Conservation (phyloP, 2,329 filamentous ascomycete genomes). For the Bipolaris cookei region DNA sequence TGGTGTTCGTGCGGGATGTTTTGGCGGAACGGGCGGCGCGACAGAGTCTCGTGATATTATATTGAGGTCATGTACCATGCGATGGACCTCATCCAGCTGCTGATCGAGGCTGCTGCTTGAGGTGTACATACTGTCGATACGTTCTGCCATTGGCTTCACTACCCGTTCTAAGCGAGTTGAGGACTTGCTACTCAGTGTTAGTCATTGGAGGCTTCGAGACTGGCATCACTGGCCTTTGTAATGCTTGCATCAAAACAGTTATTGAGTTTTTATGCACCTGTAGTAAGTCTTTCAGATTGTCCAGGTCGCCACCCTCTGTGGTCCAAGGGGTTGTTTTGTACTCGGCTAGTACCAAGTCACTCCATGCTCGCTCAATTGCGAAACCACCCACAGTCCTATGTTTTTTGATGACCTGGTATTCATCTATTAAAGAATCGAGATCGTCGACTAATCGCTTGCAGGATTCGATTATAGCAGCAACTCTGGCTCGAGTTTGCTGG, state of each 20-base stretch:
- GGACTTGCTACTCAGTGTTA: slow-evolving; percentile 42
- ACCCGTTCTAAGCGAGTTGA: slow-evolving; percentile 38
- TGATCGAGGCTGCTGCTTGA: slow-evolving; percentile 30
- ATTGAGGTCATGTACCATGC: slow-evolving; percentile 36
- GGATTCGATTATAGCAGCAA: slow-evolving; percentile 50
- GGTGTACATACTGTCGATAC: slow-evolving; percentile 41
- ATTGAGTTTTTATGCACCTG: slow-evolving; percentile 53
- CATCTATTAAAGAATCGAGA: slow-evolving; percentile 54
- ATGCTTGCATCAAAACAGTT: slow-evolving; percentile 49
- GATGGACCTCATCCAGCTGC: slow-evolving; percentile 41
- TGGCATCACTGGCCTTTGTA: slow-evolving; percentile 48
- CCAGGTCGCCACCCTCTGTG: slow-evolving; percentile 52
- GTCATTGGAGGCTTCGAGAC: slow-evolving; percentile 2
- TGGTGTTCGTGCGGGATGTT: slow-evolving; percentile 28
- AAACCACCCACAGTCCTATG: slow-evolving; percentile 50
- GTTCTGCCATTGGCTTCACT: slow-evolving; percentile 41
- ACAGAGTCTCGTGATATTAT: slow-evolving; percentile 16
- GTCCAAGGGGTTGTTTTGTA: slow-evolving; percentile 56
- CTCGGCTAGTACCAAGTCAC: slow-evolving; percentile 50
- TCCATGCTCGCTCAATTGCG: slow-evolving; percentile 54
- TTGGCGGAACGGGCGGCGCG: slow-evolving; percentile 21
- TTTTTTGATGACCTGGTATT: slow-evolving; percentile 54
- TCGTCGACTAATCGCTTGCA: slow-evolving; percentile 52
- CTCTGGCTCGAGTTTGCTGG: slow-evolving; percentile 43
- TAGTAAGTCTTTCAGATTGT: slow-evolving; percentile 49